Conservation (phyloP, 2,329 filamentous ascomycete genomes). For the Colletotrichum sansevieriae region DNA sequence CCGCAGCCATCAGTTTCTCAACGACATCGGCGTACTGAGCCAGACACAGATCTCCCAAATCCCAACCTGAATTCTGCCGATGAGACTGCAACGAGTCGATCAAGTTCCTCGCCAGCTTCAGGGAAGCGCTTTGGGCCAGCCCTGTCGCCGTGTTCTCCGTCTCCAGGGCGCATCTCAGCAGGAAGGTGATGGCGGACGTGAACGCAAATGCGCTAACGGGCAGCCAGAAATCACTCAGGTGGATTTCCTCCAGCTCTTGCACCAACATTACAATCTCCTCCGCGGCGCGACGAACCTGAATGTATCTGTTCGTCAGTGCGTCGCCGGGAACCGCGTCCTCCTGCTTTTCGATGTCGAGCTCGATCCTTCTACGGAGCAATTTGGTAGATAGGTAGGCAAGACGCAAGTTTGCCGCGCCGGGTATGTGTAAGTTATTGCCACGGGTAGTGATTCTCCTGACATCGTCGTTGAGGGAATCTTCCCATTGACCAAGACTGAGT, state of each 20-base stretch:
- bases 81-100: conserved; percentile 55
- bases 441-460: conserved; percentile 57
- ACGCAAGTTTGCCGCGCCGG: conserved; percentile 64
- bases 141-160: conserved; percentile 53
- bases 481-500: conserved; percentile 57
- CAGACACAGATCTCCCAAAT: conserved; percentile 64
- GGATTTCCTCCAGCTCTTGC: conserved; percentile 58
- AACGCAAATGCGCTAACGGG: conserved; percentile 62
- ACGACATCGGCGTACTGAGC: conserved; percentile 61
- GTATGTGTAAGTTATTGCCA: conserved; percentile 55
- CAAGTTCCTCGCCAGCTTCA: conserved; percentile 60
- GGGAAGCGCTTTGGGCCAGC: conserved; percentile 53
- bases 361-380: conserved; percentile 61
- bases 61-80: conserved; percentile 57
- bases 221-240: conserved; percentile 65
- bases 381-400: conserved; percentile 63
- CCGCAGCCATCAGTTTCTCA: conserved; percentile 55
- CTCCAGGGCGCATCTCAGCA: conserved; percentile 62
- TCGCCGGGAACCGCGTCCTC: conserved; percentile 31
- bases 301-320: conserved; percentile 46
- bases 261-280: conserved; percentile 64
- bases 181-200: conserved; percentile 62
- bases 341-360: conserved; percentile 57
- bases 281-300: conserved; percentile 58
- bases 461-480: conserved; percentile 55